Conservation (phyloP, 2,329 filamentous ascomycete species). For the Bertia moriformis region DNA sequence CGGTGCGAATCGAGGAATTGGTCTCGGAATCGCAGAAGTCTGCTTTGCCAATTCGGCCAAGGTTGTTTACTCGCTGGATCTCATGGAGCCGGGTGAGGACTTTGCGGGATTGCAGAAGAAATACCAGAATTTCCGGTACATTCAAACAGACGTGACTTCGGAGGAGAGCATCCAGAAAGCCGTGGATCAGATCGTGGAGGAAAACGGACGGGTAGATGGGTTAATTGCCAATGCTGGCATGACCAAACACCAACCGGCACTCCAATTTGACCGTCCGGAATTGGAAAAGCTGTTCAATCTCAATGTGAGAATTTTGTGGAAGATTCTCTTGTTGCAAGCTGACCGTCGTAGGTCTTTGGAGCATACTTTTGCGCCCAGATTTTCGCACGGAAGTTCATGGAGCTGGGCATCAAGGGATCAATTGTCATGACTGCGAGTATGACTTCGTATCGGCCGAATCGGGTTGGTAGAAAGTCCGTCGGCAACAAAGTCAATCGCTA, state of each 20-base stretch:
- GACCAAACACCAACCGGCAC: slow-evolving; percentile 28
- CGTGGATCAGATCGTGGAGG: slow-evolving; percentile 21
- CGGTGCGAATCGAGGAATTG: slow-evolving; percentile 27
- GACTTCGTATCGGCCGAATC: slow-evolving; percentile 30
- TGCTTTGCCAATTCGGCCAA: slow-evolving; percentile 27
- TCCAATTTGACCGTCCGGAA: slow-evolving; percentile 23
- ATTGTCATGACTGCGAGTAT: slow-evolving; percentile 30
- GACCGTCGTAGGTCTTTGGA: slow-evolving; percentile 17
- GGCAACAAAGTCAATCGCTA: neutral
- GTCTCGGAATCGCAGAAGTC: slow-evolving; percentile 27
- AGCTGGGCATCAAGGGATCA: slow-evolving; percentile 16
- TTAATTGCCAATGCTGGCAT: slow-evolving; percentile 23
- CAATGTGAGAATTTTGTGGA: slow-evolving; percentile 19
- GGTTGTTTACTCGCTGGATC: slow-evolving; percentile 22
- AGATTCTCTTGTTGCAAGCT: slow-evolving; percentile 12
- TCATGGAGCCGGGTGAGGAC: slow-evolving; percentile 19
- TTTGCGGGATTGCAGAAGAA: slow-evolving; percentile 20
- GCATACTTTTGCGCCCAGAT: slow-evolving; percentile 27
- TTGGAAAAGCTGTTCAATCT: slow-evolving; percentile 25
- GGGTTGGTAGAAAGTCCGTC: slow-evolving; percentile 7
- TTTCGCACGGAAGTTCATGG: slow-evolving; percentile 25
- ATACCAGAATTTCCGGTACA: slow-evolving; percentile 23
- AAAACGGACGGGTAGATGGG: slow-evolving; percentile 24
- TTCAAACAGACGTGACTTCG: slow-evolving; percentile 27
- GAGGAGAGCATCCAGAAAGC: slow-evolving; percentile 23